Percentiles rank a stretch among this genome's conserved stretches.
Evolutionary conservation across 2,329 filamentous ascomycete genomes (phyloP).

Genomic region (Fusarium proliferatum): DNA sequence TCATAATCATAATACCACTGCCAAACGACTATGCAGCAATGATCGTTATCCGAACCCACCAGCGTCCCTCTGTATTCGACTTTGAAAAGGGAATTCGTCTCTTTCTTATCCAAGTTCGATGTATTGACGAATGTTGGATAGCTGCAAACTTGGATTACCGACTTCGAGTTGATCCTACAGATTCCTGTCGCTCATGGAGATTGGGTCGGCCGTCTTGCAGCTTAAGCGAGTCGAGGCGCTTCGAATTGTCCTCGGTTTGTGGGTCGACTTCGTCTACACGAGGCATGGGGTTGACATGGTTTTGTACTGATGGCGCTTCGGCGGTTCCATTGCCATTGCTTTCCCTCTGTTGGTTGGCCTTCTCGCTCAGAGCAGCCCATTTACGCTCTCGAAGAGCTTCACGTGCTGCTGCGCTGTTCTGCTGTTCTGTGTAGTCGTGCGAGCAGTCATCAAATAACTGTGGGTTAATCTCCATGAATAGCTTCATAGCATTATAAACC

Average conservation of each 20-base stretch:
- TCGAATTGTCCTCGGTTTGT: slow-evolving; percentile 83
- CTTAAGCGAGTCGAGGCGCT: slow-evolving; percentile 88
- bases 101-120: slow-evolving; percentile 29
- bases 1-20: slow-evolving; percentile 34
- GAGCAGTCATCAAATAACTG: slow-evolving; percentile 99
- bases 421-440: slow-evolving; percentile 96
- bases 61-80: slow-evolving; percentile 11
- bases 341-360: slow-evolving; percentile 76
- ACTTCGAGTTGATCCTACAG: slow-evolving; percentile 65
- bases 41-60: slow-evolving; percentile 14
- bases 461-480: slow-evolving; percentile 99
- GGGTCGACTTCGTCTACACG: slow-evolving; percentile 81
- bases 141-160: slow-evolving; percentile 53
- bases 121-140: slow-evolving; percentile 11
- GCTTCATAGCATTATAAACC: slow-evolving; percentile 99
- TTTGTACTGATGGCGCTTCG: slow-evolving; percentile 46
- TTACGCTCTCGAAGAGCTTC: slow-evolving; percentile 85
- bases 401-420: slow-evolving; percentile 88
- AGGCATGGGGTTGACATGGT: slow-evolving; percentile 57
- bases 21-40: slow-evolving; percentile 31
- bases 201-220: slow-evolving; percentile 79
- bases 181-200: slow-evolving; percentile 70
- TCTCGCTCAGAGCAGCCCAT: slow-evolving; percentile 87
- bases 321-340: slow-evolving; percentile 46
- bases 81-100: neutral